Percentiles rank a stretch among this genome's conserved stretches.
These are phyloP conservation scores for Hemileccinum impolitum DNA, from an alignment of 768 basidiomycete species.

Conservation along the genomic window DNA sequence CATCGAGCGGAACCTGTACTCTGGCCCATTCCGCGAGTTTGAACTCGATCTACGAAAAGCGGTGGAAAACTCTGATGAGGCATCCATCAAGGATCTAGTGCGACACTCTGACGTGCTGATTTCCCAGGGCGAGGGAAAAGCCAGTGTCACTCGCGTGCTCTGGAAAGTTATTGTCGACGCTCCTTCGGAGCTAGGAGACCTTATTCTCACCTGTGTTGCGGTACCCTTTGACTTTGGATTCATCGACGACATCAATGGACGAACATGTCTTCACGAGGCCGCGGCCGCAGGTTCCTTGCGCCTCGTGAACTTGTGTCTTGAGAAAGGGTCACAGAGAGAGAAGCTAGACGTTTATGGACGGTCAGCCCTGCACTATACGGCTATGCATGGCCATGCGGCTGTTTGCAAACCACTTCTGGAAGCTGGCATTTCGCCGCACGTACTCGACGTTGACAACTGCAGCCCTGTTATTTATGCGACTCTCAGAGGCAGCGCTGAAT, in stretches of 20 bases:
- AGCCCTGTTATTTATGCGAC: slow-evolving; percentile 94
- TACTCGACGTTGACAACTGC: slow-evolving; percentile 90
- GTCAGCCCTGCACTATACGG: slow-evolving; percentile 91
- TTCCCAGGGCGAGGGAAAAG: slow-evolving; percentile 56
- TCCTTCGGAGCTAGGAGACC: slow-evolving; percentile 63
- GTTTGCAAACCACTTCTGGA: slow-evolving; percentile 77
- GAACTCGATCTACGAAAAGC: slow-evolving; percentile 85
- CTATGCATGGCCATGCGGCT: slow-evolving; percentile 82
- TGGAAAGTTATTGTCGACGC: slow-evolving; percentile 92
- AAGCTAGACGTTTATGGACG: slow-evolving; percentile 89
- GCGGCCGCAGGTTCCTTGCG: slow-evolving; percentile 78
- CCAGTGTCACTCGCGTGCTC: slow-evolving; percentile 83
- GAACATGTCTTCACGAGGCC: slow-evolving; percentile 91
- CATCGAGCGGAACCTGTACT: slow-evolving; percentile 54
- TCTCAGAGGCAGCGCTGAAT: slow-evolving; percentile 76
- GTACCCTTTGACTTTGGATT: slow-evolving; percentile 85
- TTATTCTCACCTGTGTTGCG: slow-evolving; percentile 65
- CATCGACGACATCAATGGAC: slow-evolving; percentile 94
- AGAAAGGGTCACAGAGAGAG: slow-evolving; percentile 64
- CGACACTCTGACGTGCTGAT: slow-evolving; percentile 65
- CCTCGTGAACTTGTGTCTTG: slow-evolving; percentile 78
- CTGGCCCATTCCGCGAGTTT: slow-evolving; percentile 81
- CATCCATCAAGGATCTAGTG: slow-evolving; percentile 65
- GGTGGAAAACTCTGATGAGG: slow-evolving; percentile 56
- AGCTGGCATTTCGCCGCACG: slow-evolving; percentile 59